Evolutionary conservation across 345 rosid genomes (phyloP), one percentile per base, ranked within the genome.

Genomic region (Aurinia saxatilis): DNA sequence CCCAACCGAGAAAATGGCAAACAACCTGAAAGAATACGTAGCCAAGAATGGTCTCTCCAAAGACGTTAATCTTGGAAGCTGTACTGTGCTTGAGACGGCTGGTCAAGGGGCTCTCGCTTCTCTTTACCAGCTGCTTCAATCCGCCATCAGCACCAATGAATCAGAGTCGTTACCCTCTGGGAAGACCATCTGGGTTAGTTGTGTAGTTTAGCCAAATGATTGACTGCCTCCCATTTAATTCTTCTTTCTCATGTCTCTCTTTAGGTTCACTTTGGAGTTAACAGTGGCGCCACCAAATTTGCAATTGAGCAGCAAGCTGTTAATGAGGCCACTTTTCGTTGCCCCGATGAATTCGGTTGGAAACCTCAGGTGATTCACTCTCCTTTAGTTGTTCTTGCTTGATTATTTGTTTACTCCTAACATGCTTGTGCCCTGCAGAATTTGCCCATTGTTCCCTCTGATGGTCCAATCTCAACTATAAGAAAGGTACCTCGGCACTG

Each of bases 41-140:
- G 75, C 76, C 50, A 93, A 80, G 81, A 85, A 74, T 57, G 79
- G 87, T 63, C 45, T 79, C 57, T 88, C 96, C 0, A 85, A 83
- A 78, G 90, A 91, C 55, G 45, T 86, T 67, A 69, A 70, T 72
- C 82, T 93, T 46, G 96, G 95, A 44, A 85, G 81, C 71, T 90
- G 92, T 67, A 82, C 54, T 18, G 60, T 93, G 59, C 99, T 93
- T 53, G 96, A 93, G 55, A 81, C 97, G 3, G 99, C 99, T 6
- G 99, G 97, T 61, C 78, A 87, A 59, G 99, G 95, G 48, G 88
- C 95, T 13, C 49, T 87, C 5, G 54, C 62, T 21, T 46, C 79
- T 8, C 83, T 90, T 17, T 73, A 84, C 50, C 79, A 93, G 79
- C 78, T 82, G 33, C 66, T 93, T 75, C 87, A 76, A 61, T 78